Base-by-base conservation (phyloP, 2,329 filamentous ascomycete genomes). In the Chlorencoelia australis region DNA sequence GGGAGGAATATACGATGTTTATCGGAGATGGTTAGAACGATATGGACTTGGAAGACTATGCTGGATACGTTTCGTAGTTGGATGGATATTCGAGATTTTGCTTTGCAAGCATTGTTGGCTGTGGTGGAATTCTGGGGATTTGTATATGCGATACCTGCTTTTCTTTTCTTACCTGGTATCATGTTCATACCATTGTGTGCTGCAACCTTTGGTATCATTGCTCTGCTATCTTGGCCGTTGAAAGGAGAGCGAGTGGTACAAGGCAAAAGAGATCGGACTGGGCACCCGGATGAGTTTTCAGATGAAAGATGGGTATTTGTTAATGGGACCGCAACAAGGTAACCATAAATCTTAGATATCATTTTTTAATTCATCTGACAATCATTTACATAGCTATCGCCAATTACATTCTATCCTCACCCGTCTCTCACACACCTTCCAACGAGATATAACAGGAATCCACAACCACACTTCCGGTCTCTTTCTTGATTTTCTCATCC, bases 401-500 rank as follows among this genome's bases (percentile, higher is more conserved):
- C 82, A 79, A 72, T 64, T 83, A 49, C 72, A 76, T 56, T 69
- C 62, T 41, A 85, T 83, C 45, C 61, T 86, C 44, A 72, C 86
- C 52, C 70, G 78, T 2, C 63, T 88, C 10, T 73, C 80, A 1
- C 56, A 74, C 30, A 84, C 77, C 0, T 88, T 88, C 54, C 71
- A 74, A 27, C 72, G 82, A 3, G 78, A 72, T 1, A 61, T 88
- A 5, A 66, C 73, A 1, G 82, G 82, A 17, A 73, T 87, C n/a
- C 82, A 86, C 49, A 88, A 87, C 53, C 69, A 67, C 40, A 87
- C 81, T 9, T 43, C 54, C 1, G 83, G 83, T 2, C 70, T 87
- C 35, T 54, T 86, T 10, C 82, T 85, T 43, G 83, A 89, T 49
- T 63, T 87, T 1, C 57, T 86, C 19, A 76, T 87, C 54, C 86